Base-by-base conservation (phyloP, 306 rosid genomes). In the Spatholobus suberectus region DNA sequence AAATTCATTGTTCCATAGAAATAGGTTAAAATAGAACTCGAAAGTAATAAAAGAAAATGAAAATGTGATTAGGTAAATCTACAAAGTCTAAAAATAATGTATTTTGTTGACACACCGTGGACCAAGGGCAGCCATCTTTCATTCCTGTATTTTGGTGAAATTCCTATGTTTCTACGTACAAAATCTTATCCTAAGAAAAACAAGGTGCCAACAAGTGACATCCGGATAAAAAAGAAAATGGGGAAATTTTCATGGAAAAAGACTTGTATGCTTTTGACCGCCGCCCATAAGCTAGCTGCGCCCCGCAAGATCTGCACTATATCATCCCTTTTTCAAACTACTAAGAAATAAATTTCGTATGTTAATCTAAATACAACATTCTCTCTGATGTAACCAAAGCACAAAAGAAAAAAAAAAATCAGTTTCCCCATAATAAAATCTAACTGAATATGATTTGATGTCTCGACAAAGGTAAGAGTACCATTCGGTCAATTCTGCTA, bases 111-210 rank as follows among this genome's bases (percentile, higher is more conserved):
- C 40, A 71, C 7, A 41, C 27, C 58, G 24, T n/a, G 35, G 58
- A 20, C 8, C 62, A 15, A 6, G 34, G 55, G 13, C 41, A n/a
- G n/a, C n/a, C 62, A 62, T 78, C 63, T 59, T 34, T 57, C 27
- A 46, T 70, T 73, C 26, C n/a, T 18, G 62, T 58, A 62, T 38
- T 63, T 44, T 49, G 57, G 17, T 6, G 73, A 68, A 74, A 38
- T 46, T 81, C 82, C 86, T 81, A 86, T 24, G 27, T 3, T 23
- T 82, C 78, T 82, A 73, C 70, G 57, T 84, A 81, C 88, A 81
- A 78, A 78, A 84, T 81, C 55, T 79, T 46, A 59, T 38, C 46
- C 71, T 32, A 70, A 38, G 76, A 49, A 77, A 81, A 68, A 55
- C 18, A 71, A 76, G 38, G 66, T 70, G 82, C 70, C 20, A 44